Base-by-base conservation (phyloP, 2,329 filamentous ascomycete species). In the Sarocladiaceae sp. region DNA sequence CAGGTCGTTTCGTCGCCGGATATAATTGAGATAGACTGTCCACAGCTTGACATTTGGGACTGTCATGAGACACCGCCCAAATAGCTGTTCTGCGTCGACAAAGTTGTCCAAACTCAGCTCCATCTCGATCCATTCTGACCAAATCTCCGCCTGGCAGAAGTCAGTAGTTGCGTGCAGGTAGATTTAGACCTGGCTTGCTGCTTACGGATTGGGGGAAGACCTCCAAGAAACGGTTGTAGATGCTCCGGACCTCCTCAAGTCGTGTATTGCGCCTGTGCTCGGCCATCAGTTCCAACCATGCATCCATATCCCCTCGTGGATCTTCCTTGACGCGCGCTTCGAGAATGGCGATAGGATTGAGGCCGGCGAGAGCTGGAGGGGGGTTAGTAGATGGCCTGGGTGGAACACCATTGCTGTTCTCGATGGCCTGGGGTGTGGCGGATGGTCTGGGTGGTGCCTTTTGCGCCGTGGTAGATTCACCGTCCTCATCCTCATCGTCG, bases 241-340 rank as follows among this genome's bases (percentile, higher is more conserved):
- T 80, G 47, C 74, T 78, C 51, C 91, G 81, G 21, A 86, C 80
- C 56, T 91, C 85, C 48, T 95, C 88, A 50, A 90, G 68, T 63
- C 89, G 87, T 65, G 85, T 85, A 56, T 85, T 86, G 57, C 79
- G 82, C 54, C 84, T 84, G 63, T 95, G 80, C 60, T 96, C 88
- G 53, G 79, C 78, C 60, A 98, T 91, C 59, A 98, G 74, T 52
- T 79, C 78, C 56, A 94, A 69, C 93, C 93, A 98, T 24, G 91
- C 88, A 61, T 93, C 86, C 64, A 93, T 80, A 55, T 96, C 90
- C 58, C 91, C 93, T 56, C 88, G 85, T 13, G 91, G 87, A 59
- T 98, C 93, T 58, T 96, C 87, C 60, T 85, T 83, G 62, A 97
- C 85, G 58, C 91, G 83, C 62, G 93, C 87, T 69, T 98, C 91